Evolutionary conservation across 768 basidiomycete genomes (phyloP), one percentile per base, ranked within the genome.

Genomic region (Wakefieldia striispora): DNA sequence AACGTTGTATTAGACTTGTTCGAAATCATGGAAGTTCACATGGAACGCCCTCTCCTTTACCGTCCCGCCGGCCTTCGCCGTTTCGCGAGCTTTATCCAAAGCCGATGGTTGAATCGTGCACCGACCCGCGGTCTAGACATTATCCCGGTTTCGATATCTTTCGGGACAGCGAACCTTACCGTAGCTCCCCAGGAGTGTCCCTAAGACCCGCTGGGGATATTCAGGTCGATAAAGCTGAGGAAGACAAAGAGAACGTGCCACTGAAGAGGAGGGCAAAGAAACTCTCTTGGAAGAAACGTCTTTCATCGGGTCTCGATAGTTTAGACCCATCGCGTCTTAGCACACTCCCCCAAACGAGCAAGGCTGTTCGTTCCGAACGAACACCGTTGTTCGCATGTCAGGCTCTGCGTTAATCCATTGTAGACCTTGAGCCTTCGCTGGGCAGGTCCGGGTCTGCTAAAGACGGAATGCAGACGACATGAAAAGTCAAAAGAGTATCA

Each of bases 81-180:
- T 42, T 45, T 8, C 48, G 49, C 12, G 56, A 57, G 60, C 20
- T 58, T 58, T 37, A 60, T 64, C 17, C 55, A 62, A 43, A 57
- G 64, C 45, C 69, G 64, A 34, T 76, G 72, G 49, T 70, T 70
- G 46, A 66, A 20, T 71, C 73, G 24, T 70, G 66, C 16, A 60
- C 69, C 24, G 75, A 84, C 59, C 76, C 75, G 1, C 72, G 76
- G 39, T 84, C 83, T 14, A 71, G 76, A 34, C 85, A 86, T 56
- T 85, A 84, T 62, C 86, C 86, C 12, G 84, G 85, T 14, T 87
- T 87, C 56, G 65, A 70, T 34, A 75, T 86, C 38, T 75, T 77
- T 58, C 76, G 69, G 58, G 84, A 86, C 39, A 45, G 40, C 11
- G 58, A 63, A 50, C 60, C 56, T 39, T 42, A 43, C 38, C 49